These are phyloP conservation scores for Zopfia rhizophila DNA, from an alignment of 2,329 filamentous ascomycete species.

Conservation along the genomic window DNA sequence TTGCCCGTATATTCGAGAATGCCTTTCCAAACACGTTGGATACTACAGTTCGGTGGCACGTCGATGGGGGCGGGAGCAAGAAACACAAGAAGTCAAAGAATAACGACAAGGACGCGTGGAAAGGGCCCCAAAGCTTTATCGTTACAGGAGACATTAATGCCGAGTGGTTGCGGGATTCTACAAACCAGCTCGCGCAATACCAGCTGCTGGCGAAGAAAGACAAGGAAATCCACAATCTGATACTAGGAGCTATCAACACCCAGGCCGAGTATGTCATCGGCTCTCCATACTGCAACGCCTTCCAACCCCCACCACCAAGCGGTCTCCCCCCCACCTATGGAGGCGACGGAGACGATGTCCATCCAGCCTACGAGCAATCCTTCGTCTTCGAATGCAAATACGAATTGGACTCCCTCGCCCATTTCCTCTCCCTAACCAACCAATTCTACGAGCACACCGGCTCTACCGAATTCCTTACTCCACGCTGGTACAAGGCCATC, in stretches of 20 bases:
- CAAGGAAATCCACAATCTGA: slow-evolving; percentile 77
- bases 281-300: slow-evolving; percentile 97
- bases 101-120: slow-evolving; percentile 69
- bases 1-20: slow-evolving; percentile 94
- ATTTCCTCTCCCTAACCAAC: slow-evolving; percentile 87
- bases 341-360: slow-evolving; percentile 84
- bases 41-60: slow-evolving; percentile 89
- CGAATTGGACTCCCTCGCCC: slow-evolving; percentile 92
- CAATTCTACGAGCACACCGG: slow-evolving; percentile 85
- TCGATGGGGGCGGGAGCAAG: slow-evolving; percentile 65
- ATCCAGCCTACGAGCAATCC: slow-evolving; percentile 84
- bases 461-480: slow-evolving; percentile 80
- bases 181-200: slow-evolving; percentile 92
- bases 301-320: slow-evolving; percentile 91
- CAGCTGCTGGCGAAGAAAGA: slow-evolving; percentile 86
- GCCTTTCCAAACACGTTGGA: slow-evolving; percentile 92
- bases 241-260: slow-evolving; percentile 94
- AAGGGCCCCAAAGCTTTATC: slow-evolving; percentile 89
- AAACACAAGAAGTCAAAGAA: slow-evolving; percentile 52
- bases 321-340: slow-evolving; percentile 77
- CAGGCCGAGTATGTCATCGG: slow-evolving; percentile 95
- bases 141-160: slow-evolving; percentile 94
- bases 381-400: slow-evolving; percentile 99
- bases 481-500: slow-evolving; percentile 82
- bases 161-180: slow-evolving; percentile 91